Evolutionary conservation across 192 early-diverging fungal species (phyloP).

Genomic region (Phycomyces nitens): DNA sequence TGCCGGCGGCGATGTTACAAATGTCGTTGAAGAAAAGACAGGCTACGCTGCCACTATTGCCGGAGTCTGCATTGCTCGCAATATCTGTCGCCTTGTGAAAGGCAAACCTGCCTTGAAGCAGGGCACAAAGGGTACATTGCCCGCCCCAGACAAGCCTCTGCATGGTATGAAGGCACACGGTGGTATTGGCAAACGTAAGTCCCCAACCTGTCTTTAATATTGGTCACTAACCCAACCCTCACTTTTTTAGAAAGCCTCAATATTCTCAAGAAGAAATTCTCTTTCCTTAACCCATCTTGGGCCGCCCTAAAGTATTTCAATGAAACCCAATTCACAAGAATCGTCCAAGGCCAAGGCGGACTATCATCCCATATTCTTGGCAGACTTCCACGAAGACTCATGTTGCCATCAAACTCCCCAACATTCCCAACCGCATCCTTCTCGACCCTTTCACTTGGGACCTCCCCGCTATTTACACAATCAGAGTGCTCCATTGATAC

Average conservation of each 20-base stretch:
- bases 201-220: too few species aligned
- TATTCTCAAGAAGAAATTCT: constrained; percentile 28
- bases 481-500: not conserved
- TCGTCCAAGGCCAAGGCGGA: constrained; percentile 29
- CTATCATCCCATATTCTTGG: constrained; percentile 20
- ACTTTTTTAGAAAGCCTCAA: constrained; percentile 26
- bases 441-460: not conserved
- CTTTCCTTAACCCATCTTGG: constrained; percentile 35
- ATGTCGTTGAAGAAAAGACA: constrained; percentile 43
- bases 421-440: constrained; percentile 1
- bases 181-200: constrained; percentile 38
- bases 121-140: constrained; percentile 28
- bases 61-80: constrained; percentile 36
- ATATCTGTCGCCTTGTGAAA: constrained; percentile 37
- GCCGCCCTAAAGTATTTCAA: constrained; percentile 40
- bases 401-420: not conserved
- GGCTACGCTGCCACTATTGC: constrained; percentile 39
- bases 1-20: constrained; percentile 43
- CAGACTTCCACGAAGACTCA: constrained; percentile 19
- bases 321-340: constrained; percentile 30
- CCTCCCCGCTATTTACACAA: not conserved
- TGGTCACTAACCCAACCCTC: not conserved
- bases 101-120: constrained; percentile 36
- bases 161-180: constrained; percentile 30
- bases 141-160: constrained; percentile 33